Evolutionary conservation across 495 filamentous ascomycete genomes (phyloP).

Genomic region (Lophium mytilinum): DNA sequence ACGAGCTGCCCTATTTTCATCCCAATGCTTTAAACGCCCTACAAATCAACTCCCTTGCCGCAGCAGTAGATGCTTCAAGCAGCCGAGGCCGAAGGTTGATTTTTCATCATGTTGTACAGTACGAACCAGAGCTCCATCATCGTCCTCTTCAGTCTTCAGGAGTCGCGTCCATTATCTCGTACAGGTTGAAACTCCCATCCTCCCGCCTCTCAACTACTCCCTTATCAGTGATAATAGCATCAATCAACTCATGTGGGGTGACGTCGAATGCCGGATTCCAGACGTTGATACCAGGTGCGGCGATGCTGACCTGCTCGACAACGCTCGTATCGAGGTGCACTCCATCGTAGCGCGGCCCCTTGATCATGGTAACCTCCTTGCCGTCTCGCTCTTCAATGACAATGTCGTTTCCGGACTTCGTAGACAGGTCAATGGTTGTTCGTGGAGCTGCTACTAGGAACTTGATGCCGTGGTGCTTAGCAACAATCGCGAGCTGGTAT

Average conservation of each 20-base stretch:
- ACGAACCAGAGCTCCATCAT: no score
- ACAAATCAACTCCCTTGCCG: no score
- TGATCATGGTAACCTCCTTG: slow-evolving; percentile 72
- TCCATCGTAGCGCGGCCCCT: slow-evolving; percentile 50
- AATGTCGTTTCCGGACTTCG: slow-evolving; percentile 65
- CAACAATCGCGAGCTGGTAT: slow-evolving; percentile 81
- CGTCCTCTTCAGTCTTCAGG: no score
- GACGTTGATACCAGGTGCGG: slow-evolving; percentile 69
- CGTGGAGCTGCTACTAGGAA: slow-evolving; percentile 93
- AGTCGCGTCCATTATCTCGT: slow-evolving; percentile 39
- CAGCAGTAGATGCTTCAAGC: no score
- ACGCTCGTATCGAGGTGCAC: slow-evolving; percentile 40
- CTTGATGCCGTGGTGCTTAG: slow-evolving; percentile 77
- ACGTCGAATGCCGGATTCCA: slow-evolving; percentile 98
- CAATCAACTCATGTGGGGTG: slow-evolving; percentile 76
- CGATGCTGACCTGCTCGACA: slow-evolving; percentile 67
- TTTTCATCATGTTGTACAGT: no score
- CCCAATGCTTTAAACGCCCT: no score
- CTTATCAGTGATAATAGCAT: slow-evolving; percentile 88
- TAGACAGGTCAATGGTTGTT: slow-evolving; percentile 85
- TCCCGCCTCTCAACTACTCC: slow-evolving; percentile 71
- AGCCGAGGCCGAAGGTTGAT: no score
- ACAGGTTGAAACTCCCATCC: slow-evolving; percentile 71
- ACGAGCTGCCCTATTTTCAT: no score
- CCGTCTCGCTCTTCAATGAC: slow-evolving; percentile 77